phyloP scores from a whole-genome alignment of 768 basidiomycete species.

The Leccinum variicolor region DNA sequence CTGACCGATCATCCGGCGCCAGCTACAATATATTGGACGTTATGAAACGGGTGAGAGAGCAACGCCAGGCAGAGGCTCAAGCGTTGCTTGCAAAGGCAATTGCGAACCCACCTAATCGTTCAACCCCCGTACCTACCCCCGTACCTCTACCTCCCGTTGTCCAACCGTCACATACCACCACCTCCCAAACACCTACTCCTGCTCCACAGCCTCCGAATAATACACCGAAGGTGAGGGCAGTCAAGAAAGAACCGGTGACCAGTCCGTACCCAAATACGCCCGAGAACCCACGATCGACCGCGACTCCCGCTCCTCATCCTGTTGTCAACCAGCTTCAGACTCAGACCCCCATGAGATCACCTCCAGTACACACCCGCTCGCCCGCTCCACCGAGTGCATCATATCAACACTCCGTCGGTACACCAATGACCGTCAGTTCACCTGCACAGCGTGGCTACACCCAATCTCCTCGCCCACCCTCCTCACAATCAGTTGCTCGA shows the following conservation, averaged over 20 bases:
- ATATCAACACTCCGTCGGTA: slow-evolving; percentile 21
- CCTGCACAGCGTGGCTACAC: slow-evolving; percentile 34
- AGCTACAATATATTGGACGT: slow-evolving; percentile 63
- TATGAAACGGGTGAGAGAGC: slow-evolving; percentile 32
- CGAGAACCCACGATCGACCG: slow-evolving; percentile 28
- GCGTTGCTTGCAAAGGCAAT: slow-evolving; percentile 23
- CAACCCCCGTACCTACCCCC: slow-evolving; percentile 27
- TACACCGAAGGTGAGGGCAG: slow-evolving; percentile 20
- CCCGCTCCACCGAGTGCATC: slow-evolving; percentile 18
- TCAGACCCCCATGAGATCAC: slow-evolving; percentile 27
- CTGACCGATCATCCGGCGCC: slow-evolving; percentile 1
- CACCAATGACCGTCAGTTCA: slow-evolving; percentile 23
- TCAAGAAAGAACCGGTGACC: slow-evolving; percentile 30
- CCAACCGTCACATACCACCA: slow-evolving; percentile 33
- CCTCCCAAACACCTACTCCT: slow-evolving; percentile 26
- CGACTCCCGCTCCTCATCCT: slow-evolving; percentile 31
- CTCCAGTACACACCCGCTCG: slow-evolving; percentile 28
- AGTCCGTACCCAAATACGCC: slow-evolving; percentile 28
- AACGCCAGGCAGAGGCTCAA: slow-evolving; percentile 24
- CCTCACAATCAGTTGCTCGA: slow-evolving; percentile 29
- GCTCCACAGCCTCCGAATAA: slow-evolving; percentile 29
- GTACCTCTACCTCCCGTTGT: slow-evolving; percentile 34
- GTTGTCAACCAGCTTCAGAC: slow-evolving; percentile 33
- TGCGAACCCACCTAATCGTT: slow-evolving; percentile 28
- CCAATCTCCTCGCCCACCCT: slow-evolving; percentile 33